Evolutionary conservation across 768 basidiomycete genomes (phyloP).

Genomic region (Trametes coccinea): DNA sequence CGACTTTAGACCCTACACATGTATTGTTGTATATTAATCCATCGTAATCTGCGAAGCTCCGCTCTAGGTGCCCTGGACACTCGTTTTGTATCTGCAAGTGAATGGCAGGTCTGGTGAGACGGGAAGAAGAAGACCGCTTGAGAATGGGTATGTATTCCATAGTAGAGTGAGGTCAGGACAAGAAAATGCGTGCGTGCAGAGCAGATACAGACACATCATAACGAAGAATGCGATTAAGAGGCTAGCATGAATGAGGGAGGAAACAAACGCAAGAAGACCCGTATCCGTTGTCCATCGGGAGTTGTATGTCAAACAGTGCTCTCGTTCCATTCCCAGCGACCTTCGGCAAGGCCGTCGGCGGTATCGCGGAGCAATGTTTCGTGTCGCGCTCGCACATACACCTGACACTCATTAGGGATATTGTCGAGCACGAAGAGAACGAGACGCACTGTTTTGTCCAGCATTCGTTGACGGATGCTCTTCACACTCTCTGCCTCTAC

Average conservation of each 20-base stretch:
- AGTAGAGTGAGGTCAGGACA: too few relatives aligned
- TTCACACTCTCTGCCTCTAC: constrained; percentile 84
- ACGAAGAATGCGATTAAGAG: too few relatives aligned
- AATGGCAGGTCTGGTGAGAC: too few relatives aligned
- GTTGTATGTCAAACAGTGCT: too few relatives aligned
- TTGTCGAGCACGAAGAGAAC: background rate
- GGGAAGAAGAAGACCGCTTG: too few relatives aligned
- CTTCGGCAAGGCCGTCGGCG: constrained; percentile 82
- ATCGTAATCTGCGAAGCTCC: constrained; percentile 3
- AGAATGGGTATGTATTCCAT: too few relatives aligned
- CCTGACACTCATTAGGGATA: constrained; percentile 16
- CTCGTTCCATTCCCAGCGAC: constrained; percentile 74
- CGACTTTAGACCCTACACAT: background rate
- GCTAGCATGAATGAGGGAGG: too few relatives aligned
- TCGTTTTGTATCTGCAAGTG: background rate
- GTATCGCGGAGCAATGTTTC: constrained; percentile 94
- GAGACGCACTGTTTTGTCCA: constrained; percentile 76
- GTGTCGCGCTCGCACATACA: constrained; percentile 92
- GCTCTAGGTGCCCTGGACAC: background rate
- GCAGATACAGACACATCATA: too few relatives aligned
- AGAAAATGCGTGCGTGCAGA: too few relatives aligned
- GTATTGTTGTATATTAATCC: constrained; percentile 5
- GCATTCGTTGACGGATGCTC: constrained; percentile 82
- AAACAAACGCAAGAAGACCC: too few relatives aligned
- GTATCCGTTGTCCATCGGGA: too few relatives aligned